Evolutionary conservation across 371 early-diverging fungal species (phyloP).

Genomic region (Fennellomyces sp.): DNA sequence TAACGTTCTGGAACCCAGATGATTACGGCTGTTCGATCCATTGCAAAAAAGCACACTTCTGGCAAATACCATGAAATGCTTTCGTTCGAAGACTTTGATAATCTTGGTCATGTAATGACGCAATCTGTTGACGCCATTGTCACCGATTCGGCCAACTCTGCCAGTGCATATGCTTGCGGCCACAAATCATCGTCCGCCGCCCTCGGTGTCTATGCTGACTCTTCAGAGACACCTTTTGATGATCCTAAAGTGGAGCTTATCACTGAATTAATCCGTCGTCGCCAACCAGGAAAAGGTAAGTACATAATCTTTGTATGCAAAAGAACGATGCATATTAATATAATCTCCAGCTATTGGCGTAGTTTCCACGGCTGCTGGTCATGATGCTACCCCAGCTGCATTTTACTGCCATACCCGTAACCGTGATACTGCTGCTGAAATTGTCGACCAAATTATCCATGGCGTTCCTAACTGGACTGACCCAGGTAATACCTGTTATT

Average conservation of each 20-base stretch:
- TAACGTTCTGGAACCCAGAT: too few species aligned
- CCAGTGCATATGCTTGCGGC: slow-evolving; percentile 70
- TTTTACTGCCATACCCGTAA: slow-evolving; percentile 65
- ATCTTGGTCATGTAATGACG: slow-evolving; percentile 71
- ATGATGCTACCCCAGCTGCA: slow-evolving; percentile 78
- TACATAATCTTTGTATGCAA: too few species aligned
- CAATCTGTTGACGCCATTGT: slow-evolving; percentile 72
- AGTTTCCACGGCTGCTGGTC: slow-evolving; percentile 67
- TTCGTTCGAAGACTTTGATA: slow-evolving; percentile 63
- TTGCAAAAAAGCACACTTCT: slow-evolving; percentile 54
- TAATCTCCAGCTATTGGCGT: slow-evolving; percentile 77
- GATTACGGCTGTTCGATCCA: slow-evolving; percentile 63
- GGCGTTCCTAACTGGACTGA: slow-evolving; percentile 42
- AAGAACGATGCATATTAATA: too few species aligned
- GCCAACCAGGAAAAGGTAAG: slow-evolving; percentile 63
- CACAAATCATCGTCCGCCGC: slow-evolving; percentile 66
- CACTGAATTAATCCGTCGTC: slow-evolving; percentile 72
- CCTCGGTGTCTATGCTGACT: slow-evolving; percentile 68
- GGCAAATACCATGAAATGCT: slow-evolving; percentile 63
- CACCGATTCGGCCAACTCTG: slow-evolving; percentile 80
- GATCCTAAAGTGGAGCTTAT: slow-evolving; percentile 66
- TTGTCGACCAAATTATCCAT: slow-evolving; percentile 67
- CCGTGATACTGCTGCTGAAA: slow-evolving; percentile 52
- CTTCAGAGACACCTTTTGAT: slow-evolving; percentile 52
- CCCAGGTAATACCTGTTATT: too few species aligned